phyloP scores from a whole-genome alignment of 1,284 basidiomycete species.

The Sporisorium sorghi region DNA sequence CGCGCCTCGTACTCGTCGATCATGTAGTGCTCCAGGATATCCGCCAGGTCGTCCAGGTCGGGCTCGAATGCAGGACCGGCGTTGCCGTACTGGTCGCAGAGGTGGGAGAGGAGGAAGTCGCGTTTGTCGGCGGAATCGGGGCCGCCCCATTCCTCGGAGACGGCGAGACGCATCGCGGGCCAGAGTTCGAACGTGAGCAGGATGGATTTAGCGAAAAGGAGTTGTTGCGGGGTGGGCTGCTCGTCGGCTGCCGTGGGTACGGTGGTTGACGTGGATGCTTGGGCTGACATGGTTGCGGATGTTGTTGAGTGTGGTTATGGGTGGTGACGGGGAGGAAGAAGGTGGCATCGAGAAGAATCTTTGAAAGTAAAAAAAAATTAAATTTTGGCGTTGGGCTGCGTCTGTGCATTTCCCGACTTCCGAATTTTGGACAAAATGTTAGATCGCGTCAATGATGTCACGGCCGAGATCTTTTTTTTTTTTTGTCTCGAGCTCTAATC shows the following conservation, averaged over 20 bases:
- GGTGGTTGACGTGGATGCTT: conserved; percentile 14
- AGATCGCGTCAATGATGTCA: neutral
- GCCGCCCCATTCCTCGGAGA: conserved; percentile 66
- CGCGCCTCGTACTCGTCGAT: conserved; percentile 64
- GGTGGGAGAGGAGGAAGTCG: conserved; percentile 61
- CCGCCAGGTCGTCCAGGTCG: conserved; percentile 64
- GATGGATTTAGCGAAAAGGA: conserved; percentile 64
- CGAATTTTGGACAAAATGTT: conserved; percentile 2
- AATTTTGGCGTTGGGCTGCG: conserved; percentile 10
- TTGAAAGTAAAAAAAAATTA: neutral
- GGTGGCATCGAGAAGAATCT: conserved; percentile 9
- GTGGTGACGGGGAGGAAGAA: neutral
- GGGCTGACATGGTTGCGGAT: conserved; percentile 24
- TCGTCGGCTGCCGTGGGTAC: conserved; percentile 9
- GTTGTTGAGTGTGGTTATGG: neutral
- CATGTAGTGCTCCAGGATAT: conserved; percentile 62
- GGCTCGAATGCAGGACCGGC: conserved; percentile 46
- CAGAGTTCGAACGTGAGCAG: conserved; percentile 63
- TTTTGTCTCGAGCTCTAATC: too few relatives aligned
- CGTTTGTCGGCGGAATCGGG: conserved; percentile 61
- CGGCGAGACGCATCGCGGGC: conserved; percentile 66
- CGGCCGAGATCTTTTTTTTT: conserved; percentile 23
- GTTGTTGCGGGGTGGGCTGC: conserved; percentile 53
- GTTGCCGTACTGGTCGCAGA: conserved; percentile 62
- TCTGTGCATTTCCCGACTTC: conserved; percentile 30